Percentiles rank a stretch among this genome's conserved stretches.
Evolutionary conservation across 164 flowering plant species (phyloP).

Genomic region (Saururus chinensis): DNA sequence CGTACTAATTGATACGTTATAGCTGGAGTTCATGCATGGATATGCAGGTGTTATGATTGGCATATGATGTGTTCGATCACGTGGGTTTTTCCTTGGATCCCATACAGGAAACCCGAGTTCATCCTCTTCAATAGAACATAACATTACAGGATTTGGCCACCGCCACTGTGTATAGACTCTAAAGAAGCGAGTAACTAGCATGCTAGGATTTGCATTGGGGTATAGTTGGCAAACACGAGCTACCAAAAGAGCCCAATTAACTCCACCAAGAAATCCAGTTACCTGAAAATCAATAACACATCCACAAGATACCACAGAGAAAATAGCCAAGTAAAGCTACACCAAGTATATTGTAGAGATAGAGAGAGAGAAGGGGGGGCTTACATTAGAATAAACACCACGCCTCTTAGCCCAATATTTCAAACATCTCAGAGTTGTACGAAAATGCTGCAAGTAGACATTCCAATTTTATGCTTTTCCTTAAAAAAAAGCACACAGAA

Average conservation of each 20-base stretch:
- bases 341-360: not conserved
- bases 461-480: not conserved
- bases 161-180: conserved; percentile 96
- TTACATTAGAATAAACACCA: conserved; percentile 97
- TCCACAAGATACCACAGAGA: not conserved
- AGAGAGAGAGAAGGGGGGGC: conserved; percentile 2
- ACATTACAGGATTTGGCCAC: conserved; percentile 99
- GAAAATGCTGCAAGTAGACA: conserved; percentile 50
- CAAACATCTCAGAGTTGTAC: conserved; percentile 71
- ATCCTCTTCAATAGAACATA: conserved; percentile 80
- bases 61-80: conserved; percentile 83
- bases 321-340: not conserved
- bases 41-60: conserved; percentile 98
- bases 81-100: conserved; percentile 91
- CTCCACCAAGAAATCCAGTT: conserved; percentile 98
- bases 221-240: conserved; percentile 94
- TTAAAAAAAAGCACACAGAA: too few relatives aligned
- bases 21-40: conserved; percentile 98
- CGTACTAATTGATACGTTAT: conserved; percentile 89
- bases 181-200: conserved; percentile 87
- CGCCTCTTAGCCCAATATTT: conserved; percentile 95
- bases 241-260: conserved; percentile 95
- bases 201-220: conserved; percentile 91
- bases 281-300: conserved; percentile 32
- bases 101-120: conserved; percentile 82